phyloP scores from a whole-genome alignment of 2,329 filamentous ascomycete species.

The Aspergillus terreus region DNA sequence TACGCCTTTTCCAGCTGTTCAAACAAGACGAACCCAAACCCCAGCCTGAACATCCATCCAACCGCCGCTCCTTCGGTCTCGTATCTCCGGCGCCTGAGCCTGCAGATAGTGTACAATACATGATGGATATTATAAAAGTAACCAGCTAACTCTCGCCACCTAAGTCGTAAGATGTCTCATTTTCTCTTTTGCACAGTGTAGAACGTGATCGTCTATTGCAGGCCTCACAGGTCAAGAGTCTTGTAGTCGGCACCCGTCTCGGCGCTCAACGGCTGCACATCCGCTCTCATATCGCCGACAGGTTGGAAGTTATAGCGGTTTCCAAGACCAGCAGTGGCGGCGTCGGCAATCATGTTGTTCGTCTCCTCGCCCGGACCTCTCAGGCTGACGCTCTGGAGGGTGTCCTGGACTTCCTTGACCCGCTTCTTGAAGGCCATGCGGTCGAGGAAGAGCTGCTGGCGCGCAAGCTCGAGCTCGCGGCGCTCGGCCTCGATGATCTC shows the following conservation, averaged over 20 bases:
- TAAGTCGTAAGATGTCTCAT: slow-evolving; percentile 1
- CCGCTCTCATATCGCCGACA: slow-evolving; percentile 25
- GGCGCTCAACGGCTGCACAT: slow-evolving; percentile 39
- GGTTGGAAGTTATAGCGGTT: slow-evolving; percentile 42
- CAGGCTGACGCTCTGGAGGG: slow-evolving; percentile 49
- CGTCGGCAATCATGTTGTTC: slow-evolving; percentile 32
- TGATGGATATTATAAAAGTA: slow-evolving; percentile 17
- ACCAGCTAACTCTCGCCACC: background rate
- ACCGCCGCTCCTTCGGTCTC: background rate
- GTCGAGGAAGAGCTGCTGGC: slow-evolving; percentile 91
- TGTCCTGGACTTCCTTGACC: slow-evolving; percentile 76
- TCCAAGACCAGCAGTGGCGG: slow-evolving; percentile 32
- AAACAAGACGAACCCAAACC: slow-evolving; percentile 15
- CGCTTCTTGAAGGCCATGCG: slow-evolving; percentile 84
- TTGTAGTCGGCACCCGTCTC: slow-evolving; percentile 40
- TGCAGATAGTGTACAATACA: slow-evolving; percentile 21
- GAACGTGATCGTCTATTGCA: background rate
- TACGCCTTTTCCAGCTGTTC: slow-evolving; percentile 28
- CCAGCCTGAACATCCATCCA: slow-evolving; percentile 8
- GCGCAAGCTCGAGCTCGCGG: slow-evolving; percentile 83
- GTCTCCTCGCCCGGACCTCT: slow-evolving; percentile 42
- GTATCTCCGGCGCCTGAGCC: slow-evolving; percentile 2
- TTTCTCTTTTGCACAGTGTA: slow-evolving; percentile 20
- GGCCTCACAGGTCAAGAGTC: slow-evolving; percentile 37
- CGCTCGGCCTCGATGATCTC: slow-evolving; percentile 86